Base-by-base conservation (phyloP, 2,329 filamentous ascomycete genomes). In the Penicillium verrucosum region DNA sequence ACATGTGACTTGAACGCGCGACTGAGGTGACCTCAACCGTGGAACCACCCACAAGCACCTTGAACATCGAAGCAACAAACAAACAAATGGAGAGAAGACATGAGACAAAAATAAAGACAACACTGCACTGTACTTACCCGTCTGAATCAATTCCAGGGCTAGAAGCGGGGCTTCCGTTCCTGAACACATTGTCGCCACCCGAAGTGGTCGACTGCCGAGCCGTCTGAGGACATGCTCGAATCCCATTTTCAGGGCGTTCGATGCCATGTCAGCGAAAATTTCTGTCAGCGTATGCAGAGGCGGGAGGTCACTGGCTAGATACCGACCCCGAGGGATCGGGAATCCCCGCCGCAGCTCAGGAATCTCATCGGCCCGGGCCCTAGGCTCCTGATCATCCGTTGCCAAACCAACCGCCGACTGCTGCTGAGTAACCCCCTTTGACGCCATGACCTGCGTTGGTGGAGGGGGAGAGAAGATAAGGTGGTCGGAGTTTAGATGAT, bases 101-200 rank as follows among this genome's bases (percentile, higher is more conserved):
- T 2, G 3, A 21, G 3, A 21, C 21, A 9, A 40, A 25, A 3
- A 21, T n/a, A 27, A 36, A 21, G 14, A 49, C 1, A 21, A 10
- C 30, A 30, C 5, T 36, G 38, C 5, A 67, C 65, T 70, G 38
- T 4, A 67, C 65, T 70, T 68, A 72, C 80, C 74, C 16, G 82
- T 75, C 38, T 74, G 70, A 44, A 90, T 73, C 69, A 86, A 76
- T 14, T 84, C 75, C 14, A 91, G 68, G 0, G 86, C 86, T 1
- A 92, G 77, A 2, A 93, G 73, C 0, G 89, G 89, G 5, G 85
- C 85, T 63, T 93, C 89, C 0, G 89, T 92, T 0, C 89, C 89
- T 1, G 89, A 92, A 68, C 89, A 92, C 77, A 92, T 84, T 0
- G 89, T 93, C 0, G 81, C 88, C 27, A 92, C 76, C 9, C 80